These are phyloP conservation scores for Aspergillus nomiae DNA, from an alignment of 2,329 filamentous ascomycete species.

Conservation along the genomic window DNA sequence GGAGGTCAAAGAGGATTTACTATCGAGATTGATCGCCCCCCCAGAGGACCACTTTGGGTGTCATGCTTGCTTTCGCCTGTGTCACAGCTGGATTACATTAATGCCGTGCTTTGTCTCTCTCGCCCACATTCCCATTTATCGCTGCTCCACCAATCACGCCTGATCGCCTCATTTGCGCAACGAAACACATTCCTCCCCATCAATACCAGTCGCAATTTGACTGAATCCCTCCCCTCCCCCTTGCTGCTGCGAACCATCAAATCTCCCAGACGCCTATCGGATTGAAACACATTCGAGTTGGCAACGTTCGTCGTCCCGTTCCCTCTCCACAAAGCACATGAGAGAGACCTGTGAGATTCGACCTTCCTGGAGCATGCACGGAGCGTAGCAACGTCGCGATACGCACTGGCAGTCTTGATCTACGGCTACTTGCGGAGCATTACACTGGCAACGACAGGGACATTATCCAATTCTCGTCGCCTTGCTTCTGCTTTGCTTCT, in stretches of 20 bases:
- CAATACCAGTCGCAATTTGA: conserved; percentile 24
- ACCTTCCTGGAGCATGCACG: conserved; percentile 46
- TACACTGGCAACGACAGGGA: conserved; percentile 38
- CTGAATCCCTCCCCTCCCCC: conserved; percentile 30
- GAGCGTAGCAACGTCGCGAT: conserved; percentile 42
- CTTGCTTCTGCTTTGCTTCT: conserved; percentile 34
- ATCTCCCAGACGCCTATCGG: conserved; percentile 31
- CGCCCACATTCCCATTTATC: conserved; percentile 37
- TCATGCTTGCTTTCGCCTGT: conserved; percentile 39
- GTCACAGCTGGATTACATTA: conserved; percentile 41
- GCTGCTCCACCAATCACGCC: conserved; percentile 36
- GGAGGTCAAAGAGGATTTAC: conserved; percentile 12
- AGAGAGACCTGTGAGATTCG: conserved; percentile 39
- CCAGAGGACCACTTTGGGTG: conserved; percentile 23
- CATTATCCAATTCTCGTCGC: conserved; percentile 34
- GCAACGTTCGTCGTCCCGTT: conserved; percentile 27
- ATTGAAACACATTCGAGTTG: conserved; percentile 20
- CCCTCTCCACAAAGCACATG: conserved; percentile 35
- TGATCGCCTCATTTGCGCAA: conserved; percentile 30
- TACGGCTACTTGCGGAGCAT: conserved; percentile 28
- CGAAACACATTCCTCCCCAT: conserved; percentile 37
- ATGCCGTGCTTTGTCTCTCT: conserved; percentile 38
- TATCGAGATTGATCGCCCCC: conserved; percentile 19
- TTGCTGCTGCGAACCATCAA: conserved; percentile 37
- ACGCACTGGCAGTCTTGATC: conserved; percentile 27